Conservation (phyloP, 176 grass and related monocot genomes). For the Panicum miliaceum region DNA sequence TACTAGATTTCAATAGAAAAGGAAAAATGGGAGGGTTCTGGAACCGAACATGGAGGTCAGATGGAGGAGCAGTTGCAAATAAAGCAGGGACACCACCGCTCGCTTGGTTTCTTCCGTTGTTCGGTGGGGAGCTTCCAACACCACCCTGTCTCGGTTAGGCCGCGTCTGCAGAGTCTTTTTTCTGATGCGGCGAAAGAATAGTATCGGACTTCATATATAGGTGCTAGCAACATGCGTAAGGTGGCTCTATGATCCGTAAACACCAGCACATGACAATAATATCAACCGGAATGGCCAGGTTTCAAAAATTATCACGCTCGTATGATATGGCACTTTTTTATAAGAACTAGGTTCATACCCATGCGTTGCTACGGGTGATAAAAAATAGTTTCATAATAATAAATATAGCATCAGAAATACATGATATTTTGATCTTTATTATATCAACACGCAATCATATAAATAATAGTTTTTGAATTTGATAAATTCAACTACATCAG, state of each 20-base stretch:
- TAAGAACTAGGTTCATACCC: no score
- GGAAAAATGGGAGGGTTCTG: neutral
- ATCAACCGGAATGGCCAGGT: neutral
- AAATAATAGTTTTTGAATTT: no score
- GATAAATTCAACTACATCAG: no score
- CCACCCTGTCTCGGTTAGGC: neutral
- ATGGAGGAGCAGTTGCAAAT: neutral
- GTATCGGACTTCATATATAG: no score
- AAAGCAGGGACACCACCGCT: no score
- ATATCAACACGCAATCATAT: no score
- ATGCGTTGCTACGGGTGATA: no score
- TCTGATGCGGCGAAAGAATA: neutral
- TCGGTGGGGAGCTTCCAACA: neutral
- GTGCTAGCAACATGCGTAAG: no score
- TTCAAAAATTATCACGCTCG: neutral
- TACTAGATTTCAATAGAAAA: neutral
- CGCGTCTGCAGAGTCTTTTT: neutral
- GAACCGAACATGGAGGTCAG: slow-evolving; percentile 23
- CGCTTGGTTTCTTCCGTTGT: neutral
- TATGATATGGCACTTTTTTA: no score
- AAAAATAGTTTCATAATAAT: no score
- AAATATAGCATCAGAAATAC: no score
- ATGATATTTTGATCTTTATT: no score
- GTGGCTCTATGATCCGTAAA: neutral
- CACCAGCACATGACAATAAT: neutral